These are phyloP conservation scores for Sordariomycetes sp. DNA, from an alignment of 2,329 filamentous ascomycete species.

Conservation along the genomic window DNA sequence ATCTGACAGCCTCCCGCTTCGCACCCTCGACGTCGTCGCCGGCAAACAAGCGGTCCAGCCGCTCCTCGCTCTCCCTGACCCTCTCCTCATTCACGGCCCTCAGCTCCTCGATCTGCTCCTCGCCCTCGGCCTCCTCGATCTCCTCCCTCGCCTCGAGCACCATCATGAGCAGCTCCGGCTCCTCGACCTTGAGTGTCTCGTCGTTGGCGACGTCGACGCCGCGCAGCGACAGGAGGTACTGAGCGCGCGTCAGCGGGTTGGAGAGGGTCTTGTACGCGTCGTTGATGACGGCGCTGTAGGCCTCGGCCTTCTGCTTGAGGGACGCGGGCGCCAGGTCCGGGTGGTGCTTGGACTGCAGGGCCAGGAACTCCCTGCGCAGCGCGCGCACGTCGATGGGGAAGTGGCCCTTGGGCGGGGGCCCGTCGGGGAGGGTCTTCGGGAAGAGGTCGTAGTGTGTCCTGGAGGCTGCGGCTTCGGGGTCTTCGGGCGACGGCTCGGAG, in stretches of 20 bases:
- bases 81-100: conserved; percentile 58
- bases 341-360: conserved; percentile 68
- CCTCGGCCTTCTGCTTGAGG: conserved; percentile 57
- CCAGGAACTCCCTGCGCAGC: conserved; percentile 78
- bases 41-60: conserved; percentile 56
- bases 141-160: conserved; percentile 73
- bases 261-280: conserved; percentile 81
- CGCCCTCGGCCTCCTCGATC: conserved; percentile 60
- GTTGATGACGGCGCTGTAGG: conserved; percentile 76
- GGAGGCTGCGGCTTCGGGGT: conserved; percentile 9
- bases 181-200: conserved; percentile 62
- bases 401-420: conserved; percentile 67
- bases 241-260: conserved; percentile 72
- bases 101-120: conserved; percentile 54
- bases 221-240: conserved; percentile 70
- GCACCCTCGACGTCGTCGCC: conserved; percentile 57
- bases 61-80: conserved; percentile 52
- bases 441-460: conserved; percentile 80
- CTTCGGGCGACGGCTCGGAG: not conserved
- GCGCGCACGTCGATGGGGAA: conserved; percentile 65
- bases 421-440: conserved; percentile 64
- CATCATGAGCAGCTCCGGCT: conserved; percentile 61
- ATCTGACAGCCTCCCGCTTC: conserved; percentile 60
- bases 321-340: conserved; percentile 56
- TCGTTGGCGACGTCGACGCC: conserved; percentile 74